phyloP scores from a whole-genome alignment of 352 stramenopile species.

The Aphanomyces invadans region DNA sequence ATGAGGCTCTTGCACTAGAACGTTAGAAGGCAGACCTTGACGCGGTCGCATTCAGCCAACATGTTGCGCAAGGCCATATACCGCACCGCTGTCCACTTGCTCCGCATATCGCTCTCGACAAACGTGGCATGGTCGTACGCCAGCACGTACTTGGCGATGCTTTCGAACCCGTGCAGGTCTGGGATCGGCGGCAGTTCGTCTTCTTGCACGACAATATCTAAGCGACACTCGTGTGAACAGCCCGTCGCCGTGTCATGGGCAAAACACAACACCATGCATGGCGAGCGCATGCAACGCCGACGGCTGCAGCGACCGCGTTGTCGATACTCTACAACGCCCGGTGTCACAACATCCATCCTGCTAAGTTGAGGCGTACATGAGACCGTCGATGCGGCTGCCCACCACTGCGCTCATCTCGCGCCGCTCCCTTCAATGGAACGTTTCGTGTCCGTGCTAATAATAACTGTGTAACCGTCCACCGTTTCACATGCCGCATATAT shows the following conservation, averaged over 20 bases:
- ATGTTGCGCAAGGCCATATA: constrained; percentile 50
- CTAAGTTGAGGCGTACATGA: too few species aligned
- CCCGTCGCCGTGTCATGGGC: too few species aligned
- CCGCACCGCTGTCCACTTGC: constrained; percentile 43
- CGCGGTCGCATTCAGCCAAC: constrained; percentile 41
- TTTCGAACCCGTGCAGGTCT: constrained; percentile 29
- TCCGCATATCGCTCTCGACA: constrained; percentile 37
- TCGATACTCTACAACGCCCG: constrained; percentile 33
- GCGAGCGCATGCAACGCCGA: constrained; percentile 40
- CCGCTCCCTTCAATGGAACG: too few species aligned
- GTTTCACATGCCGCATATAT: background rate
- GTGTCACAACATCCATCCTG: too few species aligned
- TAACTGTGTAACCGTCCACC: background rate
- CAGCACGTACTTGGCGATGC: constrained; percentile 19
- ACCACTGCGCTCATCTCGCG: background rate
- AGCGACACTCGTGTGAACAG: too few species aligned
- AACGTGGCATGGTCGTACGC: constrained; percentile 28
- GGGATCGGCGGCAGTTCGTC: constrained; percentile 28
- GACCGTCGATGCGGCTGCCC: constrained; percentile 34
- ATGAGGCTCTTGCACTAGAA: too few species aligned
- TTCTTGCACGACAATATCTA: constrained; percentile 54
- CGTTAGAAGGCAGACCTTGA: constrained; percentile 44
- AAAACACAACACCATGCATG: constrained; percentile 28
- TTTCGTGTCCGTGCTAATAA: too few species aligned
- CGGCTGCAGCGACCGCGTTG: constrained; percentile 39